Percentiles rank a stretch among this genome's conserved stretches.
These are phyloP conservation scores for Cadophora gregata DNA, from an alignment of 2,329 filamentous ascomycete species.

Conservation along the genomic window DNA sequence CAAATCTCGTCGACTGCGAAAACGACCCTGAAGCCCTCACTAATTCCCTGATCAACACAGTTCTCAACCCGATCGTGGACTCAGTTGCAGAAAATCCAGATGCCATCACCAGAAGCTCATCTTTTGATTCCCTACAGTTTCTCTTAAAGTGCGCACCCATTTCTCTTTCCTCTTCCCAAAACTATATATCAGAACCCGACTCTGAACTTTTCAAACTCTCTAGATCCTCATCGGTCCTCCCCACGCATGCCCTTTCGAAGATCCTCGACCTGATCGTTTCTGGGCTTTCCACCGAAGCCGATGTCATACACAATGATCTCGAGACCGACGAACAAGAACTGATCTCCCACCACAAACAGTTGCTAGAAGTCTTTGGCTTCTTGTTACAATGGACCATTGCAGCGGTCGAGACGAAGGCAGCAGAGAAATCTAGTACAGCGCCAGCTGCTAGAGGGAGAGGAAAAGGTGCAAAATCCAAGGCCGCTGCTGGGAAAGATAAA, in stretches of 20 bases:
- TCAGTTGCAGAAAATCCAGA: slow-evolving; percentile 91
- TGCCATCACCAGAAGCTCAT: slow-evolving; percentile 76
- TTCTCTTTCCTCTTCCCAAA: slow-evolving; percentile 49
- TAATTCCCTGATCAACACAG: slow-evolving; percentile 77
- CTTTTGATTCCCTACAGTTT: slow-evolving; percentile 94
- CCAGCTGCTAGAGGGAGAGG: slow-evolving; percentile 75
- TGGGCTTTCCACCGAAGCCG: slow-evolving; percentile 83
- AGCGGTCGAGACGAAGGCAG: slow-evolving; percentile 90
- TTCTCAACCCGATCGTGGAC: slow-evolving; percentile 91
- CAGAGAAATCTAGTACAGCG: slow-evolving; percentile 81
- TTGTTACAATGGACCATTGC: slow-evolving; percentile 94
- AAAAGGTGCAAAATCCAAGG: slow-evolving; percentile 76
- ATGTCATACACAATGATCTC: slow-evolving; percentile 83
- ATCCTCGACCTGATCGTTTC: slow-evolving; percentile 90
- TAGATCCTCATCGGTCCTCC: slow-evolving; percentile 83
- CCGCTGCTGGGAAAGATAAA: slow-evolving; percentile 60
- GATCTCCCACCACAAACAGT: slow-evolving; percentile 83
- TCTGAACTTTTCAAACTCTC: slow-evolving; percentile 68
- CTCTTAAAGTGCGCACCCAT: slow-evolving; percentile 88
- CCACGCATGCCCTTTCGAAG: slow-evolving; percentile 85
- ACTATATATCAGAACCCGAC: slow-evolving; percentile 52
- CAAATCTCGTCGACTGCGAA: slow-evolving; percentile 87
- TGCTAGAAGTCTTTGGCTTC: slow-evolving; percentile 94
- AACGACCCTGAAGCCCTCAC: slow-evolving; percentile 82
- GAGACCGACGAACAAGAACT: slow-evolving; percentile 91